Base-by-base conservation (phyloP, 2,329 filamentous ascomycete genomes). In the Hawksworthiomyces lignivorus region DNA sequence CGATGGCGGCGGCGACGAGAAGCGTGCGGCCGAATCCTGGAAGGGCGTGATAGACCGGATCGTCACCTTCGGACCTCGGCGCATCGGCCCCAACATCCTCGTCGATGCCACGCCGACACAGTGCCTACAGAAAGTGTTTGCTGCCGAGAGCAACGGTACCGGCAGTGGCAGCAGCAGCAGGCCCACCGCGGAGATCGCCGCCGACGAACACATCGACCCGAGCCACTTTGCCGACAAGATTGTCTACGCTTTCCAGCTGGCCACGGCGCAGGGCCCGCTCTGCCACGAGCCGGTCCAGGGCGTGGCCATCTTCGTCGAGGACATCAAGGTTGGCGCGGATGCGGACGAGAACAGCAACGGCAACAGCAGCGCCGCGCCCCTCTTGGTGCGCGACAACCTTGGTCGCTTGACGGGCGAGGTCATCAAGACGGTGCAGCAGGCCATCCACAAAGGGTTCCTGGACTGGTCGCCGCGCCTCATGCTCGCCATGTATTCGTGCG, bases 381-480 rank as follows among this genome's bases (percentile, higher is more conserved):
- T 48, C 17, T 22, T 46, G 18, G 46, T 45, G 9, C 67, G 73
- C 12, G 81, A 87, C 52, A 78, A 75, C 39, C 69, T 88, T 14
- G 84, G 85, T 53, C 83, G 89, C 3, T 69, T 97, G 1, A 97
- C 89, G 0, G 88, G 92, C 48, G 92, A 97, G 64, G 79, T 94
- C 33, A 95, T 98, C 67, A 88, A 88, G 61, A 83, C 85, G 1
- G 81, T 90, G 15, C 87, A 90, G 52, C 80, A 87, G 34, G 77
- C 82, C n/a, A 87, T 98, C 47, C 77, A 82, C 38, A 72, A 82
- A 49, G 90, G 82, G 18, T 95, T 97, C 69, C 70, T 96, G 15
- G 92, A 97, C 69, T 98, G 92, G 92, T 90, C 84, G 29, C 86
- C 92, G 0, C 81, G 92, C n/a, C 77, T 98, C 52, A 79, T 97